Evolutionary conservation across 371 early-diverging fungal genomes (phyloP).

Genomic region (Batkoa obscura): DNA sequence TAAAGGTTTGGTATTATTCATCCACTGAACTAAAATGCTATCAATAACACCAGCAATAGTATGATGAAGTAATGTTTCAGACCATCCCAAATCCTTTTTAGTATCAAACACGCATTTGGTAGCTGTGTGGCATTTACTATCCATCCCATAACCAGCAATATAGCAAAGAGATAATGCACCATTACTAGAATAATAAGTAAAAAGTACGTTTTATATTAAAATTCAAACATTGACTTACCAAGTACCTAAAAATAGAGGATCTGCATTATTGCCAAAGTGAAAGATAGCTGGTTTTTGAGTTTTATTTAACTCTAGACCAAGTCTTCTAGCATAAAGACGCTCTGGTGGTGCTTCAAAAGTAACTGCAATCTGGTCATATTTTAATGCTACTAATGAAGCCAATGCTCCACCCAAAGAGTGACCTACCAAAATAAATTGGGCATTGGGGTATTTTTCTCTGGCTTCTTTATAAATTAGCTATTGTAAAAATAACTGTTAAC

Average conservation of each 20-base stretch:
- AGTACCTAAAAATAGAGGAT: slow-evolving; percentile 73
- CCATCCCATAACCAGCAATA: slow-evolving; percentile 73
- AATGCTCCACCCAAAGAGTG: slow-evolving; percentile 83
- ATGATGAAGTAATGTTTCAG: slow-evolving; percentile 47
- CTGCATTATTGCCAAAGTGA: slow-evolving; percentile 67
- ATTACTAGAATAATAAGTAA: slow-evolving; percentile 16
- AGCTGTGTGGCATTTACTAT: slow-evolving; percentile 18
- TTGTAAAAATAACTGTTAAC: too few relatives aligned
- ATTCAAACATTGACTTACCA: slow-evolving; percentile 2
- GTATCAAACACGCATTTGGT: slow-evolving; percentile 36
- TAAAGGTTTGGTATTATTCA: background rate
- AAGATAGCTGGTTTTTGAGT: slow-evolving; percentile 38
- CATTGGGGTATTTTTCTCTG: slow-evolving; percentile 27
- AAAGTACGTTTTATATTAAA: slow-evolving; percentile 26
- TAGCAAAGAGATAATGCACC: slow-evolving; percentile 51
- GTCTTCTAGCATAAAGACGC: slow-evolving; percentile 37
- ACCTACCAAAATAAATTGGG: slow-evolving; percentile 65
- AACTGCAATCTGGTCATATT: slow-evolving; percentile 56
- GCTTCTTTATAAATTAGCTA: slow-evolving; percentile 8
- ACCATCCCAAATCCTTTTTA: slow-evolving; percentile 33
- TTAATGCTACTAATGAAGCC: slow-evolving; percentile 58
- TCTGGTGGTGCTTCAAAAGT: slow-evolving; percentile 80
- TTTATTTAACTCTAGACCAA: slow-evolving; percentile 32
- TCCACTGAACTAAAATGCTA: background rate
- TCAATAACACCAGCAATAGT: slow-evolving; percentile 28